Evolutionary conservation across 352 stramenopile genomes (phyloP), one percentile per base, ranked within the genome.

Genomic region (Pythium utonaiense): DNA sequence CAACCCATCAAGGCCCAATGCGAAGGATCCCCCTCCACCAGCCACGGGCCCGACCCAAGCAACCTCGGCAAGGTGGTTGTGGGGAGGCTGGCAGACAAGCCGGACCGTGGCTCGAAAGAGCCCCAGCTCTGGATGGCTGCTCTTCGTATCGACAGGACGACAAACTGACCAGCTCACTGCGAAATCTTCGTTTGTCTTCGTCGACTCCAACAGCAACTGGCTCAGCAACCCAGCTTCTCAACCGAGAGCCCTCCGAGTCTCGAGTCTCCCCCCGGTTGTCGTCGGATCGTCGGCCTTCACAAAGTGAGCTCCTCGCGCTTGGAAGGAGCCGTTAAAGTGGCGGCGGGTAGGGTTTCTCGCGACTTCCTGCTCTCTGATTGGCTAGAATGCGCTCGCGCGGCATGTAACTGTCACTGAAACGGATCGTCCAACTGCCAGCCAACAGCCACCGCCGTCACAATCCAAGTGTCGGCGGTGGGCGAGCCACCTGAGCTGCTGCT

Each of bases 401-500:
- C 45, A 45, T 55, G 48, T 53, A 66, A 66, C 59, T 66, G 59
- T 56, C 52, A 51, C 59, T 47, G 59, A 66, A 66, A 66, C 59
- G 59, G 59, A 66, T 60, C 59, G 52, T 60, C 52, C 51, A 66
- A 66, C 59, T 66, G 51, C 59, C 52, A 66, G 59, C 59, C 59
- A 66, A 66, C 45, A 66, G 59, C 59, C 59, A 60, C 59, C 44
- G 28, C 55, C 17, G 48, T 30, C 40, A 47, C 40, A 47, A 47
- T 47, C 40, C 40, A 47, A 47, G 40, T 27, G n/a, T 47, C 40
- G 16, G 28, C 28, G 9, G 28, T n/a, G n/a, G n/a, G n/a, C n/a
- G n/a, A n/a, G n/a, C n/a, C n/a, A n/a, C n/a, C n/a, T n/a, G n/a
- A n/a, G n/a, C n/a, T n/a, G n/a, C n/a, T n/a, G n/a, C n/a, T n/a